A percentile compares a stretch with the other conserved stretches of the same genome.
Evolutionary conservation across 352 stramenopile species (phyloP).

Genomic region (Blastocystis sp.): DNA sequence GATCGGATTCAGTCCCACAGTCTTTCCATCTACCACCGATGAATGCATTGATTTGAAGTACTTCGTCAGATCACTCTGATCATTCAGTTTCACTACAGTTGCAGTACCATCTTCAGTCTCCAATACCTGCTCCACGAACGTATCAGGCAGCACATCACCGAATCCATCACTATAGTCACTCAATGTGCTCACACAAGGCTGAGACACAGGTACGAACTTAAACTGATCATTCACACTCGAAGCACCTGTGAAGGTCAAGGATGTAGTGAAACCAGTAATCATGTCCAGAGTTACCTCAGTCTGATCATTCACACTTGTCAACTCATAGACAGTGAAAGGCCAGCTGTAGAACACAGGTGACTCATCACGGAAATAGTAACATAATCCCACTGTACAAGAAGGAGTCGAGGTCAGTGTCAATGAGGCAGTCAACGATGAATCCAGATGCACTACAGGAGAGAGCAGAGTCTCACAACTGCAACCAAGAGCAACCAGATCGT

Average conservation of each 20-base stretch:
- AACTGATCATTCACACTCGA: constrained; percentile 39
- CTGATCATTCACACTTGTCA: not conserved
- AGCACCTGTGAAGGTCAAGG: not conserved
- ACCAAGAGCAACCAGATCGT: constrained; percentile 28
- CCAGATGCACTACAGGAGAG: not conserved
- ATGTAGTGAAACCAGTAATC: not conserved
- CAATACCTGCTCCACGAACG: not conserved
- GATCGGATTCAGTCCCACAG: not conserved
- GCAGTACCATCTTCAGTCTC: not conserved
- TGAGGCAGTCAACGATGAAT: not conserved
- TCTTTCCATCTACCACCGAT: constrained; percentile 6
- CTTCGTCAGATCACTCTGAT: not conserved
- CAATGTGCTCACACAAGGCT: not conserved
- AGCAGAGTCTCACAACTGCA: constrained; percentile 11
- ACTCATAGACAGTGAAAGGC: not conserved
- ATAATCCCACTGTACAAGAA: constrained; percentile 45
- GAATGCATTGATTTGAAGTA: constrained; percentile 48
- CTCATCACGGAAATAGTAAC: constrained; percentile 51
- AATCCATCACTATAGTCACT: constrained; percentile 46
- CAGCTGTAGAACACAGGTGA: constrained; percentile 25
- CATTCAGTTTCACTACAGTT: constrained; percentile 18
- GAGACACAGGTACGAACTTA: not conserved
- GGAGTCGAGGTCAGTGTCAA: constrained; percentile 3
- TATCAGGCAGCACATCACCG: constrained; percentile 11
- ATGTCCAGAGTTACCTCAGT: constrained; percentile 13